Evolutionary conservation across 2,329 filamentous ascomycete genomes (phyloP), one percentile per base, ranked within the genome.

Genomic region (Fusarium nodosum): DNA sequence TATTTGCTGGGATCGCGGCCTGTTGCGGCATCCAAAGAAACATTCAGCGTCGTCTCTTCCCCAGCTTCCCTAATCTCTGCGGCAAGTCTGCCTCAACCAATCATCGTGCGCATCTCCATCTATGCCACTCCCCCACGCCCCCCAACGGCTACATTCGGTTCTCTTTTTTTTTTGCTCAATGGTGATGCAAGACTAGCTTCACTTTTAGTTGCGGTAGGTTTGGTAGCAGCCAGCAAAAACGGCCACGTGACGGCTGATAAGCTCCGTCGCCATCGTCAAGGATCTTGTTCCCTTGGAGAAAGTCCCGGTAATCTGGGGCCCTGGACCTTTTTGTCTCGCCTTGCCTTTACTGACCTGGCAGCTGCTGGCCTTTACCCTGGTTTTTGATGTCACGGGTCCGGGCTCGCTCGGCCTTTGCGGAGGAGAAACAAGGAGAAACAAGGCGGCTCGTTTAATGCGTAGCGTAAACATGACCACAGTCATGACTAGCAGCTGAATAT

Each of bases 201-300:
- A 20, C n/a, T 31, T 20, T 54, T 39, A 34, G 33, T 24, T 24
- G 24, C 24, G 24, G 24, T 24, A 24, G 24, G 24, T 52, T 24
- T 53, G 18, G 51, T n/a, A 15, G 34, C 26, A 34, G 44, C 34
- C 26, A 16, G 11, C 41, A 26, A 46, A 54, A 36, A 18, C 11
- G 18, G 51, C 61, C 73, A 75, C 73, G 73, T 75, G 73, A 75
- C 65, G 72, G 57, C 48, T 65, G 72, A 74, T 74, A 74, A 74
- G 72, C 69, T 72, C 71, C 69, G 51, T 64, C 44, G 56, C 45
- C 41, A 60, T 38, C 39, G 18, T 45, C 30, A 18, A 42, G 39
- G 39, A 42, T 42, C 36, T 38, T 38, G 16, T 13, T 3, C 11
- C 13, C 2, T 22, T 38, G 38, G 36, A 20, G 20, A 28, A 56